Evolutionary conservation across 208 protist genomes (phyloP).

Genomic region (Acanthamoeba healyi): DNA sequence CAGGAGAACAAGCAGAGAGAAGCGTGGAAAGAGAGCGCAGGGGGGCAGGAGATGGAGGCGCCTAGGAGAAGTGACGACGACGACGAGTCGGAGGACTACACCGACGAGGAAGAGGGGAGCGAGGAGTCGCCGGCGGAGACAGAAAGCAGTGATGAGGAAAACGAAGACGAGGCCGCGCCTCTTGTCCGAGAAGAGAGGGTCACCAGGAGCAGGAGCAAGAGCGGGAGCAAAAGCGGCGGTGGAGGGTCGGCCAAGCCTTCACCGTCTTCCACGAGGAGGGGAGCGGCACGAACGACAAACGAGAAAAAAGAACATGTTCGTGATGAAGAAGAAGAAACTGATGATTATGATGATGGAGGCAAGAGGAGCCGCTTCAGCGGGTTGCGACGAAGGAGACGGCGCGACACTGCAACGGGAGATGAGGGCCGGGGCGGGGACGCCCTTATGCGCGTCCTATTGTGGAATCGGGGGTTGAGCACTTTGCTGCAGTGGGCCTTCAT

Average conservation of each 20-base stretch:
- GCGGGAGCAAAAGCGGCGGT: too few relatives aligned
- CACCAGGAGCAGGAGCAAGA: background rate
- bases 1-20: background rate
- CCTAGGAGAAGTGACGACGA: background rate
- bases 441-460: background rate
- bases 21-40: background rate
- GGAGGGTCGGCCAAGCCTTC: too few relatives aligned
- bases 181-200: background rate
- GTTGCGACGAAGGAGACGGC: background rate
- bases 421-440: background rate
- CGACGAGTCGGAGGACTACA: background rate
- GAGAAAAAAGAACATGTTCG: too few relatives aligned
- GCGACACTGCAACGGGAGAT: background rate
- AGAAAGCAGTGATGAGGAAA: background rate
- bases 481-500: conserved; percentile 52
- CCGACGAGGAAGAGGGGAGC: background rate
- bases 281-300: too few relatives aligned
- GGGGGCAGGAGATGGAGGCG: background rate
- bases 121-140: background rate
- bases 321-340: too few relatives aligned
- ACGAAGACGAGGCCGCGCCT: background rate
- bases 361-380: background rate
- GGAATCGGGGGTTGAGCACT: background rate
- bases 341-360: background rate
- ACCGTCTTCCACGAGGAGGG: too few relatives aligned